phyloP scores from a whole-genome alignment of 495 filamentous ascomycete genomes.

The Aspergillus bertholletiae region DNA sequence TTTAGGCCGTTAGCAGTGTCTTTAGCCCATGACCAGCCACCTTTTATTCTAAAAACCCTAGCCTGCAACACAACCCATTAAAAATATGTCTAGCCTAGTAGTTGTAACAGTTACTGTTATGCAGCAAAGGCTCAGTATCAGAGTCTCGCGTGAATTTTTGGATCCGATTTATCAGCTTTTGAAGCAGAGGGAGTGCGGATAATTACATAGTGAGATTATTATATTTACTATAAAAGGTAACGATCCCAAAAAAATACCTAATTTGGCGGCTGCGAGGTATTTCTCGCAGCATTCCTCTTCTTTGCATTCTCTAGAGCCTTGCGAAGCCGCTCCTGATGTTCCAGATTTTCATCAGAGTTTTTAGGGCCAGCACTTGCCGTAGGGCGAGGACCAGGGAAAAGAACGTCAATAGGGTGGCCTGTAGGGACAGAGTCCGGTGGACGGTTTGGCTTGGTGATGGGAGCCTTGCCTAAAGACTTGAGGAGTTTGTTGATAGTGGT shows the following conservation, averaged over 20 bases:
- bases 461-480: conserved; percentile 24
- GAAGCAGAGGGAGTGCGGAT: no score
- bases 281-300: conserved; percentile 44
- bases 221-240: background rate
- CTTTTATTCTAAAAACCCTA: no score
- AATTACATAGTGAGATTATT: conserved; percentile 17
- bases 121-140: no score
- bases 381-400: conserved; percentile 18
- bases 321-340: conserved; percentile 43
- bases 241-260: background rate
- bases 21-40: no score
- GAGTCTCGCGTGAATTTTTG: no score
- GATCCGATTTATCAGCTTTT: no score
- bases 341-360: conserved; percentile 24
- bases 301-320: conserved; percentile 49
- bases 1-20: no score
- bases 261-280: conserved; percentile 3
- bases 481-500: conserved; percentile 30
- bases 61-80: no score
- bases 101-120: no score
- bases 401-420: conserved; percentile 14
- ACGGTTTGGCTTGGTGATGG: conserved; percentile 16
- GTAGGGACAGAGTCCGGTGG: conserved; percentile 10
- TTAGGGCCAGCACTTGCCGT: conserved; percentile 10
- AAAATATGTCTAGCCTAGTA: no score